These are phyloP conservation scores for Penicillium crustosum DNA, from an alignment of 2,329 filamentous ascomycete genomes.

Conservation along the genomic window DNA sequence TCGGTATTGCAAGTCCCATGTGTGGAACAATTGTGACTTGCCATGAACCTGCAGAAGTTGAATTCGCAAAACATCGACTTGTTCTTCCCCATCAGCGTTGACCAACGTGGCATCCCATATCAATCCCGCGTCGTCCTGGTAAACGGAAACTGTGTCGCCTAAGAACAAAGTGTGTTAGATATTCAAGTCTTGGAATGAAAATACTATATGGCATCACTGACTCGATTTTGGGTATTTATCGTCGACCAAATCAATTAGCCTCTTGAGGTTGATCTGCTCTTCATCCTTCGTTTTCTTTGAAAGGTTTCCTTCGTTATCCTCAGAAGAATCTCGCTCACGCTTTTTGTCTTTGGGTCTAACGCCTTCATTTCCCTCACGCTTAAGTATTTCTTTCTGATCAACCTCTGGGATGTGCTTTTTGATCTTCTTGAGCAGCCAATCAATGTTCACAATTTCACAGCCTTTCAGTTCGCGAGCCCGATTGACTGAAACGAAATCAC, in stretches of 20 bases:
- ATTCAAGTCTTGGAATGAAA: not conserved
- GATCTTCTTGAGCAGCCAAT: constrained; percentile 53
- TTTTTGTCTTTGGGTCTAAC: not conserved
- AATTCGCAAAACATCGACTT: not conserved
- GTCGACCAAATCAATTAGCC: not conserved
- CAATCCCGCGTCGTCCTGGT: constrained; percentile 8
- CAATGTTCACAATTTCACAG: constrained; percentile 55
- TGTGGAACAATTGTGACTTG: not conserved
- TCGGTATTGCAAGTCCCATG: not conserved
- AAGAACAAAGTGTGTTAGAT: not conserved
- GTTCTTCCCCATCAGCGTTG: not conserved
- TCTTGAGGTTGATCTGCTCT: not conserved
- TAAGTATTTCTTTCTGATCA: not conserved
- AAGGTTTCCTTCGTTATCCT: not conserved
- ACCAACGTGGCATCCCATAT: constrained; percentile 17
- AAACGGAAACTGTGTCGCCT: constrained; percentile 3
- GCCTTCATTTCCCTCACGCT: not conserved
- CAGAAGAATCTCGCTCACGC: not conserved
- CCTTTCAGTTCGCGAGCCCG: constrained; percentile 45
- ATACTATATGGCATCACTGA: not conserved
- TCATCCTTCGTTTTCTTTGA: constrained; percentile 6
- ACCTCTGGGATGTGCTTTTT: not conserved
- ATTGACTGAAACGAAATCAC: constrained; percentile 29
- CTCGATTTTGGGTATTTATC: not conserved
- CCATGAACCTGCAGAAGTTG: constrained; percentile 9